These are phyloP conservation scores for Entoloma clypeatum DNA, from an alignment of 1,284 basidiomycete species.

Conservation along the genomic window DNA sequence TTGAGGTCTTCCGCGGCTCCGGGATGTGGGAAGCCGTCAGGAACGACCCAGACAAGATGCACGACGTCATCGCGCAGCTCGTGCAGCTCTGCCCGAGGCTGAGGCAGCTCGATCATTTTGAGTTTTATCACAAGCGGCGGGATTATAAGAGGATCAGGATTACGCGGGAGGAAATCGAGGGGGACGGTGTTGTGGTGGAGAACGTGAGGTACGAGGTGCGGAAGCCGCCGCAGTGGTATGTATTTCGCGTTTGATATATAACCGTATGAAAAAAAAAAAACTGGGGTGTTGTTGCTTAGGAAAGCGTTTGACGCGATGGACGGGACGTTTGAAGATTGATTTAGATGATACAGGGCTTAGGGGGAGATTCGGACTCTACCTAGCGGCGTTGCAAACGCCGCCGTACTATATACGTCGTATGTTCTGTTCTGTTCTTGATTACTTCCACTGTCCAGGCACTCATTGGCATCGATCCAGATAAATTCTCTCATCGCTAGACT, in stretches of 20 bases:
- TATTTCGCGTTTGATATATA: conserved; percentile 3
- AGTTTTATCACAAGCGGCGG: conserved; percentile 29
- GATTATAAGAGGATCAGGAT: conserved; percentile 37
- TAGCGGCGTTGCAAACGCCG: no score
- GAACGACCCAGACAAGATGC: conserved; percentile 33
- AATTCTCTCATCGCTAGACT: no score
- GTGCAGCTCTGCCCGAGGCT: conserved; percentile 38
- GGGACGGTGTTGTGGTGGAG: conserved; percentile 25
- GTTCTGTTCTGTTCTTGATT: no score
- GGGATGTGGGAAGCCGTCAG: conserved; percentile 38
- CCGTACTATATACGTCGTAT: no score
- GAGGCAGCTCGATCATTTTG: conserved; percentile 37
- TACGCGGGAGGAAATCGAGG: conserved; percentile 27
- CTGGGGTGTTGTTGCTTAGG: conserved; percentile 17
- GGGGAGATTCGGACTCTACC: no score
- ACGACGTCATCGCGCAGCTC: conserved; percentile 35
- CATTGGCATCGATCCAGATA: no score
- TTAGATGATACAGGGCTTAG: conserved; percentile 6
- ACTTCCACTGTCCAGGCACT: no score
- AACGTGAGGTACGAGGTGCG: conserved; percentile 32
- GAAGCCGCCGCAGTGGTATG: conserved; percentile 32
- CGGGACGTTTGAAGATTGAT: conserved; percentile 24
- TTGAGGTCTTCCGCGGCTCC: conserved; percentile 39
- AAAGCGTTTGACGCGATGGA: conserved; percentile 31
- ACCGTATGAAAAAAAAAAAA: not conserved